Conservation (phyloP, 1,284 basidiomycete genomes). For the Mrakiaceae sp. region DNA sequence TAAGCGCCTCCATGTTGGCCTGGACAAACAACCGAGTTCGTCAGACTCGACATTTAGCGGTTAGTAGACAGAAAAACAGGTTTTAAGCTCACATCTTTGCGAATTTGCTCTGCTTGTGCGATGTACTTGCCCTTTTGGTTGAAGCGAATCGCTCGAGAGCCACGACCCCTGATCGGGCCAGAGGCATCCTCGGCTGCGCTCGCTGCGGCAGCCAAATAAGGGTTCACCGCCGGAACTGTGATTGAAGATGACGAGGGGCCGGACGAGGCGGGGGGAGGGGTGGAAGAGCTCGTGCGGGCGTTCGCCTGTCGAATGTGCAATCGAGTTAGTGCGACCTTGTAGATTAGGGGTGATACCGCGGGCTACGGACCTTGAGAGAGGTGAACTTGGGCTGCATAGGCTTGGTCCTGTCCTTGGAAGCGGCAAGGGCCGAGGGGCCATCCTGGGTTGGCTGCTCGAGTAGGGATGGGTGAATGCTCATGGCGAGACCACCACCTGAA, state of each 20-base stretch:
- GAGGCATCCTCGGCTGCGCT: constrained; percentile 46
- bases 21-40: constrained; percentile 19
- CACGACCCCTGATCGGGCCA: constrained; percentile 39
- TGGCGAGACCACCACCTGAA: background rate
- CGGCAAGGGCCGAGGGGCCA: constrained; percentile 36
- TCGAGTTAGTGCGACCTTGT: background rate
- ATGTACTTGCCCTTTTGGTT: constrained; percentile 85
- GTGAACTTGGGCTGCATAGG: constrained; percentile 97
- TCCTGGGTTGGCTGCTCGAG: constrained; percentile 17
- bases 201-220: constrained; percentile 39
- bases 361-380: constrained; percentile 58
- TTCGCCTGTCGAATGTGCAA: constrained; percentile 46
- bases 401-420: constrained; percentile 77
- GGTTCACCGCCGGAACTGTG: constrained; percentile 37
- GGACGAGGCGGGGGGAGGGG: constrained; percentile 11
- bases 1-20: constrained; percentile 75
- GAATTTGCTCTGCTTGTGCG: constrained; percentile 66
- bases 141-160: constrained; percentile 38
- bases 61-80: background rate
- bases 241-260: constrained; percentile 48
- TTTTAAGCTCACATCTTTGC: constrained; percentile 47
- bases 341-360: background rate
- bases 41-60: background rate
- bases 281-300: constrained; percentile 48
- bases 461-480: constrained; percentile 24